phyloP scores from a whole-genome alignment of 83 land plant species.

The Picea mariana region DNA sequence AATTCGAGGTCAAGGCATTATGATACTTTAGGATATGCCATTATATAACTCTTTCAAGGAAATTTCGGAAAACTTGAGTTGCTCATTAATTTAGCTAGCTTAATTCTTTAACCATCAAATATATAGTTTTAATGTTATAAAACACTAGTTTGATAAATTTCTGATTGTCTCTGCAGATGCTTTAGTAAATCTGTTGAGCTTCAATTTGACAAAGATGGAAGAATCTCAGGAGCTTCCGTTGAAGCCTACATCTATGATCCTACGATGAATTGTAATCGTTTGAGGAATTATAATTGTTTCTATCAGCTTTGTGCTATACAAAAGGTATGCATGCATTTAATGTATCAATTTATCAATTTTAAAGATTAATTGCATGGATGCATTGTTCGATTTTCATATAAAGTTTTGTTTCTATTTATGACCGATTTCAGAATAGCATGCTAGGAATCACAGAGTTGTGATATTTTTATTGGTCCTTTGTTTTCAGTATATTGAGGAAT shows the following conservation, averaged over 20 bases:
- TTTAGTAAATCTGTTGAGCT: conserved; percentile 94
- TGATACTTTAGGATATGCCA: background rate
- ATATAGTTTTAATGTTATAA: background rate
- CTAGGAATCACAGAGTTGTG: background rate
- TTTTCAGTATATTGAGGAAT: conserved; percentile 73
- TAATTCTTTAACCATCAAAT: too few species aligned
- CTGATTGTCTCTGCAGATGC: conserved; percentile 48
- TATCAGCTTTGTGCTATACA: conserved; percentile 85
- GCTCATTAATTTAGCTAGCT: too few species aligned
- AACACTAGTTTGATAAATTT: background rate
- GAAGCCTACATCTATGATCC: conserved; percentile 81
- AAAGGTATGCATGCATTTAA: too few species aligned
- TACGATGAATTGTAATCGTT: conserved; percentile 59
- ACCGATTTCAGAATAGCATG: background rate
- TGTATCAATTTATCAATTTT: too few species aligned
- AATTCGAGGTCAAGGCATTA: conserved; percentile 69
- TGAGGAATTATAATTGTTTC: conserved; percentile 51
- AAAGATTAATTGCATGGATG: background rate
- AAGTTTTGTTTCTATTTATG: background rate
- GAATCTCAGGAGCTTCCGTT: conserved; percentile 95
- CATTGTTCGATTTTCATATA: background rate
- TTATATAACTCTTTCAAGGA: background rate
- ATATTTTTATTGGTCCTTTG: background rate
- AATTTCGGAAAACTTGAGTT: background rate
- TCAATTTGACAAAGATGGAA: conserved; percentile 79